Conservation (phyloP, 345 rosid genomes). For the Melaleuca quinquenervia region DNA sequence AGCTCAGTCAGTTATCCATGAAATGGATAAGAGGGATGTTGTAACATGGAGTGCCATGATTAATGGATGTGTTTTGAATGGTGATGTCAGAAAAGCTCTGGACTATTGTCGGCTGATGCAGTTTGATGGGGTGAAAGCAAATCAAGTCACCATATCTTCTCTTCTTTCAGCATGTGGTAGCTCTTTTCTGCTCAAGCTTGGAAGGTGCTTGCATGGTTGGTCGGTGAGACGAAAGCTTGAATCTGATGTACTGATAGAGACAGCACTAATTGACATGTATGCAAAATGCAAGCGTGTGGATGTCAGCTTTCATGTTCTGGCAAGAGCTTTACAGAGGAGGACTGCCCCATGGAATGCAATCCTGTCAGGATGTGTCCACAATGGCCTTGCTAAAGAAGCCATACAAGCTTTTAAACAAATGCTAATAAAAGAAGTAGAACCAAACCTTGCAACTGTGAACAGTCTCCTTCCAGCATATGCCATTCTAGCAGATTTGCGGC, state of each 20-base stretch:
- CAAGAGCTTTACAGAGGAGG: conserved; percentile 31
- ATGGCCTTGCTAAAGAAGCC: conserved; percentile 4
- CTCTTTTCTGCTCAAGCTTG: conserved; percentile 30
- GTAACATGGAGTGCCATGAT: conserved; percentile 51
- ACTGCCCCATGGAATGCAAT: conserved; percentile 71
- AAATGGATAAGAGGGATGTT: conserved; percentile 42
- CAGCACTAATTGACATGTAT: conserved; percentile 81
- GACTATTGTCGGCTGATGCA: conserved; percentile 31
- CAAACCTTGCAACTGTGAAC: conserved; percentile 1
- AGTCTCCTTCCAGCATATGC: conserved; percentile 47
- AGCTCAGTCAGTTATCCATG: conserved; percentile 29
- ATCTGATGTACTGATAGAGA: conserved; percentile 39
- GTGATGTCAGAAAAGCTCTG: conserved; percentile 29
- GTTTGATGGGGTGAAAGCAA: conserved; percentile 29
- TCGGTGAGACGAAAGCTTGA: conserved; percentile 40
- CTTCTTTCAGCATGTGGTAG: conserved; percentile 59
- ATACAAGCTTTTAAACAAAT: conserved; percentile 6
- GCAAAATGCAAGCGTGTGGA: conserved; percentile 54
- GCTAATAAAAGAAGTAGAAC: conserved; percentile 3
- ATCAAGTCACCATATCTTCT: conserved; percentile 49
- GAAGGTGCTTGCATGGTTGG: conserved; percentile 73
- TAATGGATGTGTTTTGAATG: conserved; percentile 42
- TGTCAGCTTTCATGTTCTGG: conserved; percentile 45
- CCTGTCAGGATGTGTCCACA: conserved; percentile 30
- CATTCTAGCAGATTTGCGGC: conserved; percentile 35